A percentile compares a stretch with the other conserved stretches of the same genome.
phyloP scores from a whole-genome alignment of 2,329 filamentous ascomycete genomes.

The Ambrosiella xylebori region DNA sequence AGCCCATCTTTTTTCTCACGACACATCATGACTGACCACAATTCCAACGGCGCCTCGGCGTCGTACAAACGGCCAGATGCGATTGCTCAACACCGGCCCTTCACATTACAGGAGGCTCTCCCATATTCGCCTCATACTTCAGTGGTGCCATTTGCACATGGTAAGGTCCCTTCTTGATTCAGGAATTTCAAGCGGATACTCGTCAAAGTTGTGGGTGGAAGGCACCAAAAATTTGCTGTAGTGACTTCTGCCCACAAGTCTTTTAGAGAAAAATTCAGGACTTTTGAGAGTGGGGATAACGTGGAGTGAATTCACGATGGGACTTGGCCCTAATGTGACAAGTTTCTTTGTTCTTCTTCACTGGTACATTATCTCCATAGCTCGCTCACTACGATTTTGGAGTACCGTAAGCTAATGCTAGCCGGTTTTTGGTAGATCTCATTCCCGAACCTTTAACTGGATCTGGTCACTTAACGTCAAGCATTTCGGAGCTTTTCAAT shows the following conservation, averaged over 20 bases:
- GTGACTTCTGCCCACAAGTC: neutral
- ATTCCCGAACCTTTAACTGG: slow-evolving; percentile 48
- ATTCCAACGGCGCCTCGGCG: slow-evolving; percentile 9
- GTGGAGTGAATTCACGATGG: neutral
- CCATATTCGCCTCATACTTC: slow-evolving; percentile 72
- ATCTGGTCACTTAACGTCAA: slow-evolving; percentile 33
- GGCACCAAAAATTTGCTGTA: neutral
- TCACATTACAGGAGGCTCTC: slow-evolving; percentile 56
- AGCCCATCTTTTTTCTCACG: too few relatives aligned
- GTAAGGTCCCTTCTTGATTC: slow-evolving; percentile 24
- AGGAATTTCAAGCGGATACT: neutral
- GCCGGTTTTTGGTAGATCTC: slow-evolving; percentile 30
- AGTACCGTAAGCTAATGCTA: neutral
- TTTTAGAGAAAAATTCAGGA: neutral
- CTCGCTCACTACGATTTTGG: neutral
- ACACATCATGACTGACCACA: slow-evolving; percentile 4
- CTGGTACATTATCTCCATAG: neutral
- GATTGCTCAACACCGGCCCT: slow-evolving; percentile 24
- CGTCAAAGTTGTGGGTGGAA: slow-evolving; percentile 2
- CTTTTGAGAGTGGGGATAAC: neutral
- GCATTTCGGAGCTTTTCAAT: slow-evolving; percentile 33
- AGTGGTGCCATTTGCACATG: slow-evolving; percentile 59
- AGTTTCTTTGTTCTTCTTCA: neutral
- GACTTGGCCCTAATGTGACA: neutral
- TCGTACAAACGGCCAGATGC: slow-evolving; percentile 9